Evolutionary conservation across 129 eudicot genomes (phyloP).

Genomic region (Centrapalus pauciflorus): DNA sequence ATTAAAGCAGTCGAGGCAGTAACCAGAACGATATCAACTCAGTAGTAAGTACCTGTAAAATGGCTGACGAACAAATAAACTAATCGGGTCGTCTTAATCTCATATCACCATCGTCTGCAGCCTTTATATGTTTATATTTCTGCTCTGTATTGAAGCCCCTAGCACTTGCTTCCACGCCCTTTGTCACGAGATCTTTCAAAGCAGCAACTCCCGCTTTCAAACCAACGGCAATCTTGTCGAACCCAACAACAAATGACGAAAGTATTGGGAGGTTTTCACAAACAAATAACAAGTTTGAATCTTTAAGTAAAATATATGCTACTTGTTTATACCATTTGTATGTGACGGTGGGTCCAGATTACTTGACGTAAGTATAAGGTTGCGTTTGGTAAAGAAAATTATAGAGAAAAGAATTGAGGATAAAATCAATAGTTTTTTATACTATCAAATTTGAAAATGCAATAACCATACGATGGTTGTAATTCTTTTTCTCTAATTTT

Average conservation of each 20-base stretch:
- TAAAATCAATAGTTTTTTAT: too few relatives aligned
- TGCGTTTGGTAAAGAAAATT: too few relatives aligned
- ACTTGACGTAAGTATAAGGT: background rate
- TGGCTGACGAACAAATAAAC: background rate
- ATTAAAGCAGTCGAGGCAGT: too few relatives aligned
- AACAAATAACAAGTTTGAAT: background rate
- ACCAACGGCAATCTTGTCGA: slow-evolving; percentile 65
- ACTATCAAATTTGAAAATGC: too few relatives aligned
- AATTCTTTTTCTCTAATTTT: too few relatives aligned
- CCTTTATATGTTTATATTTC: slow-evolving; percentile 79
- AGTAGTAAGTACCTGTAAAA: background rate
- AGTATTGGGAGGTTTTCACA: background rate
- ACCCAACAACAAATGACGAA: background rate
- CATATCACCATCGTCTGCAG: slow-evolving; percentile 38
- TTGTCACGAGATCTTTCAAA: slow-evolving; percentile 42
- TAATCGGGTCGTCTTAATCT: slow-evolving; percentile 4
- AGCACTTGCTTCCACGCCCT: slow-evolving; percentile 58
- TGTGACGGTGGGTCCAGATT: background rate
- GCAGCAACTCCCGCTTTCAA: slow-evolving; percentile 63
- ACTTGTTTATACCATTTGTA: background rate
- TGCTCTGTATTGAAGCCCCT: slow-evolving; percentile 64
- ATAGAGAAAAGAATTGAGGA: too few relatives aligned
- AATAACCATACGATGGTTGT: too few relatives aligned
- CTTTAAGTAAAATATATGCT: background rate
- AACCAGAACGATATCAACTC: too few relatives aligned